Evolutionary conservation across 805 yeast species (phyloP), one percentile per base, ranked within the genome.

Genomic region (Sugiyamaella floridensis): DNA sequence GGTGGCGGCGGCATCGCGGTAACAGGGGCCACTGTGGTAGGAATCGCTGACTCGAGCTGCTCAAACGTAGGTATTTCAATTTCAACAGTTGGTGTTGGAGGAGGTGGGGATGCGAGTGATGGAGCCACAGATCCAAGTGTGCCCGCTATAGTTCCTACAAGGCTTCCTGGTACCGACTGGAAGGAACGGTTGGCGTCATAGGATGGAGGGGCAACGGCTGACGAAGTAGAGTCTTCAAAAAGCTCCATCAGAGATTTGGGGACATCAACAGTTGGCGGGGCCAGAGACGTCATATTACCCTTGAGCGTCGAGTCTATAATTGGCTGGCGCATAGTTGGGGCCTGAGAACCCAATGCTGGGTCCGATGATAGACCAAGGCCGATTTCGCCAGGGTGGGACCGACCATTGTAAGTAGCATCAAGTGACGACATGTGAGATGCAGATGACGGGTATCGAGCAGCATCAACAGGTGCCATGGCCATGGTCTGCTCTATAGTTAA

Each of bases 191-290:
- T 15, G 48, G 37, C 46, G 49, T 45, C 42, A 40, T 48, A 40
- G 29, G 43, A 37, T 20, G 37, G 41, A 15, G 55, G 48, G 41
- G 45, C 28, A 40, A 51, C 47, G 22, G 14, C 15, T 40, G 12
- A 20, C 6, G 43, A n/a, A 8, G 26, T 44, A 29, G 19, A 29
- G 26, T 79, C 82, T 58, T 84, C 89, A 64, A 88, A 88, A 26
- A 89, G 67, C 63, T 82, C 81, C 54, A 83, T 68, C 32, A 89
- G 70, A 1, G 93, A 84, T 63, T 80, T 82, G 0, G 96, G 96
- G 0, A 88, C 83, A 42, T 77, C 83, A 45, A 73, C 71, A 43
- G 29, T 18, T 14, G 46, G 22, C 19, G 22, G 41, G n/a, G 22
- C 16, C 10, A 50, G 26, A 19, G 22, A 22, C n/a, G 19, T 15